Conservation (phyloP, 768 basidiomycete genomes). For the Rhizopogon vesiculosus region DNA sequence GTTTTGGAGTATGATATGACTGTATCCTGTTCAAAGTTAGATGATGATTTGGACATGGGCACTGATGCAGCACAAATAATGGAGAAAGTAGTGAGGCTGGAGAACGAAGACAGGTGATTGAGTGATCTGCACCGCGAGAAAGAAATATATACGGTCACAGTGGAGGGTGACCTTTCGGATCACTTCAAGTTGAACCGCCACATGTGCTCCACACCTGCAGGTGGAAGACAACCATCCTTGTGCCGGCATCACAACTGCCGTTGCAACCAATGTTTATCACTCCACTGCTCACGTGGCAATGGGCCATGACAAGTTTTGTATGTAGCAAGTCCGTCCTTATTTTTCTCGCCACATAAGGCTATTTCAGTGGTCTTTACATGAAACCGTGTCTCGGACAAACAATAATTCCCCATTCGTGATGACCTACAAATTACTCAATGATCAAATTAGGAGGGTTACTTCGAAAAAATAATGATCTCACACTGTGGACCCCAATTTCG, state of each 20-base stretch:
- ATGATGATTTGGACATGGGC: constrained; percentile 3
- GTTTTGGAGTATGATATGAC: constrained; percentile 57
- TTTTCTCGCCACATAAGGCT: neutral
- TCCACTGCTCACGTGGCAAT: neutral
- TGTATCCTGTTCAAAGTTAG: constrained; percentile 21
- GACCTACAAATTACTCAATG: neutral
- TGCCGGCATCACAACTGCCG: neutral
- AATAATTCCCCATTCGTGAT: neutral
- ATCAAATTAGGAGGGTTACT: neutral
- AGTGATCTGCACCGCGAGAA: constrained; percentile 6
- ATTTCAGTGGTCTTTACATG: neutral
- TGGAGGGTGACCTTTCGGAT: constrained; percentile 16
- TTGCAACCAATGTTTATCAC: neutral
- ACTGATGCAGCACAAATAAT: constrained; percentile 6
- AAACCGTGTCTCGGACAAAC: neutral
- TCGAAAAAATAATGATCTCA: neutral
- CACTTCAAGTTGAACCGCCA: constrained; percentile 11
- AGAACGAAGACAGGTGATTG: constrained; percentile 7
- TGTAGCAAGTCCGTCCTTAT: no score
- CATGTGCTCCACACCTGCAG: constrained; percentile 21
- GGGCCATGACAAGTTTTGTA: no score
- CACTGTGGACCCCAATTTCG: neutral
- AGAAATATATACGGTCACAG: constrained; percentile 25
- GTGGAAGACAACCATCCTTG: constrained; percentile 5
- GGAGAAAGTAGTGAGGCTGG: constrained; percentile 5